Percentiles rank a stretch among this genome's conserved stretches.
phyloP scores from a whole-genome alignment of 805 yeast species.

The Candida maltosa region DNA sequence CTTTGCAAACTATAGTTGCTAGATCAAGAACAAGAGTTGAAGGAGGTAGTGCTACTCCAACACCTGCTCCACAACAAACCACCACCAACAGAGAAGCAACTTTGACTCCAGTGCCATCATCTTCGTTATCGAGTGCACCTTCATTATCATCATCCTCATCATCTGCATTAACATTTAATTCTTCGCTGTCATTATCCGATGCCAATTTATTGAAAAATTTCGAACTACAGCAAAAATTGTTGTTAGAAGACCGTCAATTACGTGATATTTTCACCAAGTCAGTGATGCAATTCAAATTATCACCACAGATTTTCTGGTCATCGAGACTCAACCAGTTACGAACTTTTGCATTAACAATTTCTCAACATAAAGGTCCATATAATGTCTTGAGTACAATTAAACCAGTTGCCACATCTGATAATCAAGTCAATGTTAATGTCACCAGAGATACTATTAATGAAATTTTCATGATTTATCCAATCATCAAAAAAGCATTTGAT shows the following conservation, averaged over 20 bases:
- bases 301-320: constrained; percentile 84
- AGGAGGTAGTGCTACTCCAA: constrained; percentile 15
- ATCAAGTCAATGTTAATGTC: constrained; percentile 88
- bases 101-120: constrained; percentile 12
- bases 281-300: constrained; percentile 72
- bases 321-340: constrained; percentile 75
- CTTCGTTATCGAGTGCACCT: constrained; percentile 11
- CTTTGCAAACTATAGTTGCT: constrained; percentile 66
- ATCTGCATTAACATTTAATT: constrained; percentile 13
- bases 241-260: constrained; percentile 65
- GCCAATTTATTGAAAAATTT: constrained; percentile 62
- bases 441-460: constrained; percentile 87
- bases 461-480: constrained; percentile 89
- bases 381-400: constrained; percentile 91
- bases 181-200: constrained; percentile 30
- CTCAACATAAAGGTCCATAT: constrained; percentile 89
- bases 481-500: constrained; percentile 81
- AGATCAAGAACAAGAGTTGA: constrained; percentile 55
- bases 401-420: constrained; percentile 90
- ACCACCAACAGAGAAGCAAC: constrained; percentile 4
- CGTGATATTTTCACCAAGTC: constrained; percentile 82
- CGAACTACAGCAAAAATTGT: constrained; percentile 72
- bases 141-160: constrained; percentile 8
- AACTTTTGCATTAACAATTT: constrained; percentile 78
- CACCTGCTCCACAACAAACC: constrained; percentile 3